These are phyloP conservation scores for Amaranthus tricolor DNA, from an alignment of 179 eudicot species.

Conservation along the genomic window DNA sequence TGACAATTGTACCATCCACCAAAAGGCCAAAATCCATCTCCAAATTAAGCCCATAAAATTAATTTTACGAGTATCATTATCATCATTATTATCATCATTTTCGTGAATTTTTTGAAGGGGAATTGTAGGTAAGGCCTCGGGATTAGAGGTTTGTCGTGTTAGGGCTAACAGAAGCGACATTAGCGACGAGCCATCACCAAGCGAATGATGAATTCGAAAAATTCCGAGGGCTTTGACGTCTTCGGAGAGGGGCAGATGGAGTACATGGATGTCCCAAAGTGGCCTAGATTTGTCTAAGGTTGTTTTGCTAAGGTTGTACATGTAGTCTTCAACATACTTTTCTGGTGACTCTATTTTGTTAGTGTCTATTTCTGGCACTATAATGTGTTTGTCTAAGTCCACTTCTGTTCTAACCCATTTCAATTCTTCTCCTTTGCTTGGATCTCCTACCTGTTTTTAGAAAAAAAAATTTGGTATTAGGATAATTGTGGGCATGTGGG, in stretches of 20 bases:
- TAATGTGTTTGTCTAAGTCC: slow-evolving; percentile 51
- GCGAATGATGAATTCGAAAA: slow-evolving; percentile 67
- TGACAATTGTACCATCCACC: slow-evolving; percentile 29
- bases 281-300: slow-evolving; percentile 51
- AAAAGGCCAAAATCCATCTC: slow-evolving; percentile 27
- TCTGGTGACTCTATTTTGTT: slow-evolving; percentile 41
- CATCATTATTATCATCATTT: neutral
- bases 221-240: slow-evolving; percentile 42
- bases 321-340: slow-evolving; percentile 56
- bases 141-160: slow-evolving; percentile 50
- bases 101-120: slow-evolving; percentile 19
- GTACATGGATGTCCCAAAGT: slow-evolving; percentile 73
- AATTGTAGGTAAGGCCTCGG: slow-evolving; percentile 36
- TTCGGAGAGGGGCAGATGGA: slow-evolving; percentile 42
- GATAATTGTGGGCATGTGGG: neutral
- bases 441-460: slow-evolving; percentile 33
- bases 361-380: slow-evolving; percentile 41
- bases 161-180: slow-evolving; percentile 60
- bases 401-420: slow-evolving; percentile 43
- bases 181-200: slow-evolving; percentile 81
- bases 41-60: neutral
- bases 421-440: slow-evolving; percentile 30
- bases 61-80: neutral
- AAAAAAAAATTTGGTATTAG: neutral
- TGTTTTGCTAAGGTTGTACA: slow-evolving; percentile 47